Conservation (phyloP, 495 filamentous ascomycete genomes). For the Aspergillus baeticus region DNA sequence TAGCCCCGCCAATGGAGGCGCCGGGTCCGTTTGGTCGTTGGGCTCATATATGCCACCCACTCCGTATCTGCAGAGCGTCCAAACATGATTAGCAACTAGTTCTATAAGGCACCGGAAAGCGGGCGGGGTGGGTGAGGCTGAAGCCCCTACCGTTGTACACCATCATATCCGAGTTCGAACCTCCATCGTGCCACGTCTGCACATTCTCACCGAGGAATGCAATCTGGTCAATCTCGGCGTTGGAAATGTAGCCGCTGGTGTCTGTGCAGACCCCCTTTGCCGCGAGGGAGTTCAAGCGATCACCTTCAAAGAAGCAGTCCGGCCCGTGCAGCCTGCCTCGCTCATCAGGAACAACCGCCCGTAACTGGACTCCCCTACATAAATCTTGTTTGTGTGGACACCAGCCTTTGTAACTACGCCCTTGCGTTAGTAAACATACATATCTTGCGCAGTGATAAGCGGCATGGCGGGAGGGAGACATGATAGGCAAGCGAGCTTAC, state of each 20-base stretch:
- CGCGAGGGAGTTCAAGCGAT: conserved; percentile 7
- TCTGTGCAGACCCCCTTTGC: conserved; percentile 11
- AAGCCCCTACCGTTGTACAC: conserved; percentile 27
- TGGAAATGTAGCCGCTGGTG: conserved; percentile 28
- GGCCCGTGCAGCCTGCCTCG: conserved; percentile 8
- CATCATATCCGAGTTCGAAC: conserved; percentile 33
- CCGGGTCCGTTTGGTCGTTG: conserved; percentile 16
- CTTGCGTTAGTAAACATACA: not conserved
- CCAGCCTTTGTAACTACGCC: conserved; percentile 45
- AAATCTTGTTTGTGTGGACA: conserved; percentile 36
- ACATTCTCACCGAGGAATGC: not conserved
- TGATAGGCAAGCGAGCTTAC: not conserved
- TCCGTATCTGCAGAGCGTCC: too few species aligned
- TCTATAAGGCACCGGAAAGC: too few species aligned
- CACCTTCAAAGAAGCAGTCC: not conserved
- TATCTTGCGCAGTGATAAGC: too few species aligned
- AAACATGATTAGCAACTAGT: too few species aligned
- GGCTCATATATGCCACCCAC: conserved; percentile 8
- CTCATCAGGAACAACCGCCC: conserved; percentile 6
- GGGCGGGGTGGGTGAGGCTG: too few species aligned
- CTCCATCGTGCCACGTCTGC: conserved; percentile 5
- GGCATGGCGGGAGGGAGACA: too few species aligned
- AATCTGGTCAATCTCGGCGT: conserved; percentile 17
- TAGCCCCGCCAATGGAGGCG: conserved; percentile 4
- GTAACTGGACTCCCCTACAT: conserved; percentile 39